Conservation (phyloP, 2,329 filamentous ascomycete genomes). For the Madurella fahalii region DNA sequence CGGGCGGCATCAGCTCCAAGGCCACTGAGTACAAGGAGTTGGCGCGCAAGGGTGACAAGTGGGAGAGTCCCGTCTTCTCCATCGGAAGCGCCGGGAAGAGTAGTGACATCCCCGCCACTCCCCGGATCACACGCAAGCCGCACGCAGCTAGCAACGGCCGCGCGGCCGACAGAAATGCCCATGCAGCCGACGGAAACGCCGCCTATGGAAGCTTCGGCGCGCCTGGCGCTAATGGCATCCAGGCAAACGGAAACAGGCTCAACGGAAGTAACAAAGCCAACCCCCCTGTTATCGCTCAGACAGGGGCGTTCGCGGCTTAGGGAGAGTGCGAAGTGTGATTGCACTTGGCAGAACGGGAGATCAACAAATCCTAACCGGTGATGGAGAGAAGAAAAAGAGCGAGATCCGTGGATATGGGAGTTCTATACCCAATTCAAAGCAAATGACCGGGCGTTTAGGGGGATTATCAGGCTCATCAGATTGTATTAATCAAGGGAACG, state of each 20-base stretch:
- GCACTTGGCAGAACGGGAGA: neutral
- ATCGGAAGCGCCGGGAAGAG: conserved; percentile 75
- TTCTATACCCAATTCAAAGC: too few relatives aligned
- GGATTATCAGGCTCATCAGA: too few relatives aligned
- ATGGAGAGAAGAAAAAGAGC: too few relatives aligned
- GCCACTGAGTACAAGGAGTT: conserved; percentile 90
- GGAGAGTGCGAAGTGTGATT: neutral
- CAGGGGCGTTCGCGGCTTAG: neutral
- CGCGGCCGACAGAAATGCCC: neutral
- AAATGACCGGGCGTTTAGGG: too few relatives aligned
- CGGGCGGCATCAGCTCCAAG: conserved; percentile 86
- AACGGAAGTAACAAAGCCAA: neutral
- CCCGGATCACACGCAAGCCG: conserved; percentile 47
- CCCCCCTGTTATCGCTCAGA: neutral
- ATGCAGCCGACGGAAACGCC: neutral
- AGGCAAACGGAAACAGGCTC: neutral
- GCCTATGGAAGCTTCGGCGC: neutral
- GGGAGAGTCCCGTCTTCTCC: conserved; percentile 91
- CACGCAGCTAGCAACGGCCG: conserved; percentile 26
- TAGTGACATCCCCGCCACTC: conserved; percentile 62
- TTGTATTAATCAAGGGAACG: too few relatives aligned
- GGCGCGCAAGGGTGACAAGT: conserved; percentile 81
- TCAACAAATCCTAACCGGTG: neutral
- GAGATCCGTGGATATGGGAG: too few relatives aligned
- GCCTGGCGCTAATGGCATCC: neutral